These are phyloP conservation scores for Thecaphora thlaspeos DNA, from an alignment of 1,284 basidiomycete species.

Conservation along the genomic window DNA sequence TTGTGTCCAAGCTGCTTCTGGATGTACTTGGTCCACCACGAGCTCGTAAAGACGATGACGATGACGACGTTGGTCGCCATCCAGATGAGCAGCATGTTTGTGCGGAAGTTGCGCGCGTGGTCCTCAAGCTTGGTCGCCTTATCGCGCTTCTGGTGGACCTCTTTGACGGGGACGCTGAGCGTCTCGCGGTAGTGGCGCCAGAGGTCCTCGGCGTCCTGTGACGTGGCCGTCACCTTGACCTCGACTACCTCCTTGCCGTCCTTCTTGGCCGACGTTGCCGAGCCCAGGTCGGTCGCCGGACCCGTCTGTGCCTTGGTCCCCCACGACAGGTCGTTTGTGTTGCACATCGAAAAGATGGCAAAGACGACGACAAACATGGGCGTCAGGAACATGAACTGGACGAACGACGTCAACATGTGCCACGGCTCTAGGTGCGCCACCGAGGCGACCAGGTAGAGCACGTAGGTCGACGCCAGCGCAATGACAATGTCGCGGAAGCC, in stretches of 20 bases:
- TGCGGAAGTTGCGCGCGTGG: constrained; percentile 69
- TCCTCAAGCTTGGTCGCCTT: constrained; percentile 44
- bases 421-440: constrained; percentile 53
- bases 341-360: constrained; percentile 55
- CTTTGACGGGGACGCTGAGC: constrained; percentile 27
- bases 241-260: constrained; percentile 46
- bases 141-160: constrained; percentile 36
- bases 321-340: constrained; percentile 53
- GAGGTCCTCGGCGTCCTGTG: constrained; percentile 47
- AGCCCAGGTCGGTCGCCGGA: constrained; percentile 46
- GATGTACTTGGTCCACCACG: constrained; percentile 29
- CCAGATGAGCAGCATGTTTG: constrained; percentile 86
- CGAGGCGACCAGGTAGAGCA: constrained; percentile 51
- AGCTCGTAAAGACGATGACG: constrained; percentile 44
- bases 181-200: constrained; percentile 54
- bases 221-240: constrained; percentile 49
- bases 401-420: constrained; percentile 53
- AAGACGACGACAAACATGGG: constrained; percentile 54
- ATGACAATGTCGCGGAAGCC: constrained; percentile 53
- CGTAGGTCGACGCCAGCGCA: constrained; percentile 52
- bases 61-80: constrained; percentile 57
- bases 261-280: constrained; percentile 31
- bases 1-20: constrained; percentile 17
- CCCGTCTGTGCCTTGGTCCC: constrained; percentile 55
- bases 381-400: constrained; percentile 53